phyloP scores from a whole-genome alignment of 108 stramenopile genomes.

The Hondaea fermentalgiana region DNA sequence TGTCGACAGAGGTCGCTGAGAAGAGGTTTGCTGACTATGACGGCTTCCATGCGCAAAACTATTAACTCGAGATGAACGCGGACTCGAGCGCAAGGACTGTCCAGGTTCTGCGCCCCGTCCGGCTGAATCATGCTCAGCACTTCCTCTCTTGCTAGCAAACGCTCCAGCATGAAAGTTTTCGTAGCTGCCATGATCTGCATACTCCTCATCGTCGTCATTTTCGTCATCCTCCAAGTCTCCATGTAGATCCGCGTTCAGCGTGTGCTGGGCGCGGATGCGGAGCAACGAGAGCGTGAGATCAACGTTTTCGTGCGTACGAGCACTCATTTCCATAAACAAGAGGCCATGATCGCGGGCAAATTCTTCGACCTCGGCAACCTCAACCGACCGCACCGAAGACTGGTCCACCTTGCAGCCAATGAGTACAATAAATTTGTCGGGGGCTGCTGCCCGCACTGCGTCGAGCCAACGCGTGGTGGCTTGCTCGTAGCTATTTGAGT shows the following conservation, averaged over 20 bases:
- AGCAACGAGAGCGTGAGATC: not conserved
- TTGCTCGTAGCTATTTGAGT: not conserved
- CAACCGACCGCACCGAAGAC: not conserved
- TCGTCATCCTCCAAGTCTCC: not conserved
- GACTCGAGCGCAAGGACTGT: no score
- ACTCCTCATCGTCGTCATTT: not conserved
- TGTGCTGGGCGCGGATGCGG: not conserved
- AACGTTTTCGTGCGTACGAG: not conserved
- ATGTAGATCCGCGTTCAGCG: not conserved
- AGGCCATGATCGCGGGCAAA: not conserved
- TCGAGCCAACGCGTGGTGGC: not conserved
- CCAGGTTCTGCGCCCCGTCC: not conserved
- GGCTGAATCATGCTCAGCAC: not conserved
- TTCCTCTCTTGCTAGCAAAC: not conserved
- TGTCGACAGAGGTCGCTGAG: not conserved
- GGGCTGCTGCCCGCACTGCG: not conserved
- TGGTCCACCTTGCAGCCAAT: not conserved
- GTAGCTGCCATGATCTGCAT: not conserved
- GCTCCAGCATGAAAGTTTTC: not conserved
- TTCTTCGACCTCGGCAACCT: not conserved
- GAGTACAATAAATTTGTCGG: not conserved
- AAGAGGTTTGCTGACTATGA: not conserved
- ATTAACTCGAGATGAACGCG: not conserved
- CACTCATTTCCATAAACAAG: conserved; percentile 6
- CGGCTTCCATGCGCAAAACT: not conserved